phyloP scores from a whole-genome alignment of 2,329 filamentous ascomycete genomes.

The Ampelomyces quisqualis region DNA sequence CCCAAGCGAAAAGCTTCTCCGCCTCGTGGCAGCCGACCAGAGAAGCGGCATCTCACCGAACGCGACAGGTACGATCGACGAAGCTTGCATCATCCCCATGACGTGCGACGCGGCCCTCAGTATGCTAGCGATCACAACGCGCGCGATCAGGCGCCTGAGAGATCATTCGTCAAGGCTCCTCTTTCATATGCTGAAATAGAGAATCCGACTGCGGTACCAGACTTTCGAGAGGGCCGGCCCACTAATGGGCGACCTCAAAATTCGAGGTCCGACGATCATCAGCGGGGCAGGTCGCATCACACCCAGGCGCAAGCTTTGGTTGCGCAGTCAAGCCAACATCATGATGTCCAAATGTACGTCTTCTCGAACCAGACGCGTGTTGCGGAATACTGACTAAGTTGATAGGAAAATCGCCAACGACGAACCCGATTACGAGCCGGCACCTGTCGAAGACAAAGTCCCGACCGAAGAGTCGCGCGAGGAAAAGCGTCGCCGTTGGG shows the following conservation, averaged over 20 bases:
- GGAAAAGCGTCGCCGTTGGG: slow-evolving; percentile 38
- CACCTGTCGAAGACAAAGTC: slow-evolving; percentile 26
- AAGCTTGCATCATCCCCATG: slow-evolving; percentile 65
- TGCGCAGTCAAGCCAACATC: slow-evolving; percentile 7
- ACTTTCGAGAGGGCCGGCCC: slow-evolving; percentile 20
- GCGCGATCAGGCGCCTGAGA: slow-evolving; percentile 10
- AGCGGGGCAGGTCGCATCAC: slow-evolving; percentile 4
- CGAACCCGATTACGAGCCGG: slow-evolving; percentile 21
- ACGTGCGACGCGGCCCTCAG: slow-evolving; percentile 27
- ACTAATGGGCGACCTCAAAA: slow-evolving; percentile 7
- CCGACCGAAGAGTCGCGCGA: slow-evolving; percentile 36
- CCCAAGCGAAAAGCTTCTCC: slow-evolving; percentile 47
- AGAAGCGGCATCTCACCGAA: slow-evolving; percentile 59
- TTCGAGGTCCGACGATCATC: slow-evolving; percentile 4
- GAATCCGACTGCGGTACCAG: slow-evolving; percentile 46
- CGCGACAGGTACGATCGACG: slow-evolving; percentile 55
- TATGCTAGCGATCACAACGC: slow-evolving; percentile 12
- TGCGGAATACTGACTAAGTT: neutral
- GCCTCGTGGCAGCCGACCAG: slow-evolving; percentile 35
- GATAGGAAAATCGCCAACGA: slow-evolving; percentile 19
- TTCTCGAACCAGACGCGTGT: neutral
- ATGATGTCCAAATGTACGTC: slow-evolving; percentile 24
- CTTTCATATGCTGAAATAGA: slow-evolving; percentile 40
- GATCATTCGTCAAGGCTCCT: slow-evolving; percentile 21
- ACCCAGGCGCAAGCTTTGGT: neutral